Base-by-base conservation (phyloP, 306 rosid genomes). In the Dryas alaskensis region DNA sequence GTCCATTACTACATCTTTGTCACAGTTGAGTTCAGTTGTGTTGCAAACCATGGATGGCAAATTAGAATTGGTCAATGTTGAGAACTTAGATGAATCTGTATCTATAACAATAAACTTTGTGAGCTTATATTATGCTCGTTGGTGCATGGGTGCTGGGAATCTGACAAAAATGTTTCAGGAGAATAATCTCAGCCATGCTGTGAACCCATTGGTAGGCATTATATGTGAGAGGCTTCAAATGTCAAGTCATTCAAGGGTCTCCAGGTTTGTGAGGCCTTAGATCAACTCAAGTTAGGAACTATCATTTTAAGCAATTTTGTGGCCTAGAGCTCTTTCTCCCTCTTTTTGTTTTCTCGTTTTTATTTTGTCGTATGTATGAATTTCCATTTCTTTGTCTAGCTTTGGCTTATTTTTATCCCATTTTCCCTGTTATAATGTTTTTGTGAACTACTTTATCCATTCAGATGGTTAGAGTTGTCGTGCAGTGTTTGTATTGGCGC, bases 181-280 rank as follows among this genome's bases (percentile, higher is more conserved):
- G 13, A 31, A 22, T 47, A 48, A 45, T 13, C 22, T 46, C 31
- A 8, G 40, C 13, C 16, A 42, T 13, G 45, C 27, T 49, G 13
- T 50, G 46, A 67, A 14, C 46, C 12, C 10, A 13, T 8, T 14
- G 25, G 25, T 49, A 13, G 72, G 14, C 72, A 25, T 27, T 31
- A 25, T 49, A 48, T 9, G 60, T 4, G 7, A 40, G 71, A 4
- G 37, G 37, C 50, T 16, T 16, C 45, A 40, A 40, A 16, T 65
- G 19, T 55, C 53, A 16, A 19, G 22, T 43, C 42, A 43, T 70
- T 55, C 53, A 19, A 54, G 65, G 74, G 17, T 10, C 39, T 17
- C 40, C 51, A 42, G 17, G 51, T 53, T 69, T 70, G 39, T 54
- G 52, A 54, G n/a, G 51, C 50, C 60, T 40, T 54, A 70, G 42